Conservation (phyloP, 768 basidiomycete genomes). For the Macrolepiota albuminosa region DNA sequence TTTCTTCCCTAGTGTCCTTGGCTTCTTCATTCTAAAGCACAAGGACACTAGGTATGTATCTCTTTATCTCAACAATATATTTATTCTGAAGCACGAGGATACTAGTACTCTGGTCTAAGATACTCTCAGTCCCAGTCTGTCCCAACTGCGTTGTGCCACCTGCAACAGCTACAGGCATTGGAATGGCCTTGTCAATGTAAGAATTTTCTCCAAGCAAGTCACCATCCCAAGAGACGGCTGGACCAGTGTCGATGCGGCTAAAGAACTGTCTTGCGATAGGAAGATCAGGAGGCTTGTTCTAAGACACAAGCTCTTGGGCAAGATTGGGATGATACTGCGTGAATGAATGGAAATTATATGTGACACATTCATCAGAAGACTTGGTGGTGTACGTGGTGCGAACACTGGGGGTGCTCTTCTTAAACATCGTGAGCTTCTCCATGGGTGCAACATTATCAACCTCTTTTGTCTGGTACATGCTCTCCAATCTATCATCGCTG, state of each 20-base stretch:
- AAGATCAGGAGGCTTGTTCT: slow-evolving; percentile 17
- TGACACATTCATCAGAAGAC: slow-evolving; percentile 34
- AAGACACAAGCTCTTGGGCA: slow-evolving; percentile 46
- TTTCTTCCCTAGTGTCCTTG: no score
- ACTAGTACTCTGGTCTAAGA: no score
- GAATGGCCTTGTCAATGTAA: slow-evolving; percentile 43
- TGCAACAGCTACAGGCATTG: slow-evolving; percentile 62
- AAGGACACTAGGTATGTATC: no score
- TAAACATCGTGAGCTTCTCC: slow-evolving; percentile 66
- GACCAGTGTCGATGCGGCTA: slow-evolving; percentile 36
- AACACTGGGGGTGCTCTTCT: slow-evolving; percentile 49
- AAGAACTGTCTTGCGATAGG: slow-evolving; percentile 41
- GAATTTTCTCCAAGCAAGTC: slow-evolving; percentile 45
- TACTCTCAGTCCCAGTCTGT: no score
- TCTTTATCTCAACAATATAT: no score
- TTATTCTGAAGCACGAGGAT: no score
- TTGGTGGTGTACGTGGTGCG: slow-evolving; percentile 48
- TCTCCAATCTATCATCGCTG: slow-evolving; percentile 42
- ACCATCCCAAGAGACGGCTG: slow-evolving; percentile 51
- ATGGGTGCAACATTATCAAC: slow-evolving; percentile 42
- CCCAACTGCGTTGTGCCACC: no score
- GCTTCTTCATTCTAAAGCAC: no score
- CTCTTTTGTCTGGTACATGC: slow-evolving; percentile 38
- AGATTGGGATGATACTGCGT: slow-evolving; percentile 54
- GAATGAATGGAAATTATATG: slow-evolving; percentile 44